Evolutionary conservation across 164 flowering plant genomes (phyloP), one percentile per base, ranked within the genome.

Genomic region (Kalanchoe fedtschenkoi): DNA sequence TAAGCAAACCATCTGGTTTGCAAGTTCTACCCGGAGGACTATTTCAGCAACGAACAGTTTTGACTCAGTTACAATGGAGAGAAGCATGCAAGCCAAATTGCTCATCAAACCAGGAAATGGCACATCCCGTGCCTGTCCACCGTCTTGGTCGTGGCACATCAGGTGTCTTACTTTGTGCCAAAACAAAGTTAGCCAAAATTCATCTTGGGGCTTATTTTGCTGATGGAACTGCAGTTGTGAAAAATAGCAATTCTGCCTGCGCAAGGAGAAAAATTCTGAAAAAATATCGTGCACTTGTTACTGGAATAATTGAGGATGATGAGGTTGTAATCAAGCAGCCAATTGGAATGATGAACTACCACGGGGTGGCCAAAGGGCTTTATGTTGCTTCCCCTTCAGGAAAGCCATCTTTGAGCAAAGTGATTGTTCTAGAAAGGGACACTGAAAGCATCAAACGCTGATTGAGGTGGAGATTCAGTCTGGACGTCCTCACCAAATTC

Each of bases 21-120:
- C 97, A 92, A 92, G 98, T 92, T 61, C 68, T 89, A 63, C 95
- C 97, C 29, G 96, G 91, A 67, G 98, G 98, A 32, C 77, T 88
- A 66, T 92, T 84, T 73, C 97, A 89, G 83, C 96, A 92, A 62
- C 71, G 91, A 51, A 92, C 96, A 61, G 90, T 89, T 74, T 74
- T 92, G 56, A 78, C 78, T 21, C 97, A 86, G 73, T 91, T 89
- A 10, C 86, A 74, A 58, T 78, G 93, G 93, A 64, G 73, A 65
- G 66, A 71, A 39, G 42, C 71, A n/a, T n/a, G n/a, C 42, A 77
- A 71, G 66, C 64, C 54, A 54, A 64, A 37, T 57, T 65, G 74
- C 59, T 71, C 71, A 13, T 21, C 63, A 38, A 58, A 57, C 33
- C 66, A 54, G 65, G 79, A 75, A 61, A 78, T 57, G 66, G 30